Base-by-base conservation (phyloP, 2,329 filamentous ascomycete genomes). In the Fusarium sp. region DNA sequence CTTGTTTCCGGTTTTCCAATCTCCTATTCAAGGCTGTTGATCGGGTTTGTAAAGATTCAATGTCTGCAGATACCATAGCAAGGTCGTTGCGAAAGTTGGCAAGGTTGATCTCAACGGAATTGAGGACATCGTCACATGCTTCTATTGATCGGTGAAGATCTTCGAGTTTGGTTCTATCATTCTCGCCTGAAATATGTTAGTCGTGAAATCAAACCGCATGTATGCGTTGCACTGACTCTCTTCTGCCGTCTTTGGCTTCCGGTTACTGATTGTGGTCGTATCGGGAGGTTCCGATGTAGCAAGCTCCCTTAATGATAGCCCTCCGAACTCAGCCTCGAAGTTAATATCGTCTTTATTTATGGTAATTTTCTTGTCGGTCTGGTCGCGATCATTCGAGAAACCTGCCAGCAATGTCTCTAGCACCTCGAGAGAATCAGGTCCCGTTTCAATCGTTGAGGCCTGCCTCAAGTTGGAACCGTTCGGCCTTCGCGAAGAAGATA, bases 11-110 rank as follows among this genome's bases (percentile, higher is more conserved):
- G 77, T 98, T 98, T 73, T 97, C 92, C 33, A 99, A 85, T 76
- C 94, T 91, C 38, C 93, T 90, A 75, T 94, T 98, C 64, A 99
- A 82, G 11, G 92, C 90, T 14, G 91, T 88, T 0, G 96, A 99
- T 49, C 96, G 90, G 55, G 92, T 91, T 82, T 99, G 96, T 42
- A 99, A 83, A 4, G 91, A 94, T 81, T 99, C 96, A 55, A 99
- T 99, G 79, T 99, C 96, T 10, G 94, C 92, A 3, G 96, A 98
- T 15, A 99, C 96, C 17, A 90, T 89, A 12, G 94, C 95, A 14
- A 99, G 88, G 80, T 99, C 97, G 66, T 94, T 93, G 78, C 97
- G 94, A 78, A 99, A 99, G 80, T 91, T 95, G 40, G 93, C 93
- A 57, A 99, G 86, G 79, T 98, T 98, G 35, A 89, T 91, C 83